Base-by-base conservation (phyloP, 176 grass and related monocot species). In the Bolboschoenus planiculmis region DNA sequence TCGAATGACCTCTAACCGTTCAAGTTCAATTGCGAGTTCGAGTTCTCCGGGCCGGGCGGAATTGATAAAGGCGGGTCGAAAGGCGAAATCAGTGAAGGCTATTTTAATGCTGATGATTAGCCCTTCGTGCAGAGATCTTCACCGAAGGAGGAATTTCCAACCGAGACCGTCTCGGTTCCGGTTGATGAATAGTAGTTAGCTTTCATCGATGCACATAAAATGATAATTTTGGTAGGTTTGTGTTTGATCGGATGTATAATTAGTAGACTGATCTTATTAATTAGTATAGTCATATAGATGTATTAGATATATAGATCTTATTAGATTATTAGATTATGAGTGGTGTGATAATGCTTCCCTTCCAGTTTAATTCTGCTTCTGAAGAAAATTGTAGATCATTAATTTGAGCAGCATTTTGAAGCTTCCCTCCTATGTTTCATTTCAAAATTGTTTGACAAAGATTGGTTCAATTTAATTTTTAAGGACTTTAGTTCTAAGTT, bases 121-220 rank as follows among this genome's bases (percentile, higher is more conserved):
- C 51, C 82, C 84, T 36, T 82, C 89, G 35, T 78, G 78, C 24
- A 61, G 84, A 82, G 88, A 85, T 84, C 86, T 82, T 26, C 74
- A 83, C 10, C 61, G 82, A 27, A 71, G 78, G 71, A 81, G 66
- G 30, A 88, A 91, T 53, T 94, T 94, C 86, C 86, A 82, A 67
- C 91, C 94, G 0, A 83, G 63, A 26, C 94, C 90, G 0, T 94
- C 91, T 15, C 87, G 91, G 79, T 84, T 97, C 4, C 73, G 86
- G 48, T 56, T 87, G 81, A 81, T 87, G 86, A 86, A 74, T 81
- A 60, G 63, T 48, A 44, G 34, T 20, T 60, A 48, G 79, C 24
- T 82, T 82, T 64, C n/a, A n/a, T n/a, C n/a, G 58, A 50, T 82
- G 79, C 35, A 82, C 5, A 85, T 65, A 58, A 42, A 10, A 14